Evolutionary conservation across 176 grass and related monocot genomes (phyloP).

Genomic region (Chrysopogon serrulatus): DNA sequence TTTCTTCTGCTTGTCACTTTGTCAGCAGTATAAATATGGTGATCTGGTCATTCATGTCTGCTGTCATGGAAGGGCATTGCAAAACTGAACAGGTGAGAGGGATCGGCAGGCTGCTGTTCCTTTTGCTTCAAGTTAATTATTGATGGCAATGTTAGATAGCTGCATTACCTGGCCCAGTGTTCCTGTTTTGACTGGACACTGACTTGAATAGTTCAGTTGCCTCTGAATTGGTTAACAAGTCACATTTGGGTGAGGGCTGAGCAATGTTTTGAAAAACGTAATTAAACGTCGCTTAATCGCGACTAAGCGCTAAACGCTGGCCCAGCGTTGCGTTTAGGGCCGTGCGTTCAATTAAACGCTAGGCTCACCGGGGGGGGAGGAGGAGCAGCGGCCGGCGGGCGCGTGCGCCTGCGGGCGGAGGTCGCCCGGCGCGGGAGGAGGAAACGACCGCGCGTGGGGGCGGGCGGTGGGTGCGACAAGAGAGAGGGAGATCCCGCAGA

Average conservation of each 20-base stretch:
- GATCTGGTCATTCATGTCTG: background rate
- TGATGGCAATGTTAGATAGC: background rate
- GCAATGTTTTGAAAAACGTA: no score
- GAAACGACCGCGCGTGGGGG: no score
- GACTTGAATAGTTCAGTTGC: background rate
- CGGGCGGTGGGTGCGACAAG: no score
- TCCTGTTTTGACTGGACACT: background rate
- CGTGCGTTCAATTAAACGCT: no score
- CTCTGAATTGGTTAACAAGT: constrained; percentile 3
- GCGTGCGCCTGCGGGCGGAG: no score
- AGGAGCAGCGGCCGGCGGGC: no score
- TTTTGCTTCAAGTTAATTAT: constrained; percentile 16
- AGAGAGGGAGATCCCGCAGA: no score
- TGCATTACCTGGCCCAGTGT: background rate
- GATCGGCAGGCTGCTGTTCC: constrained; percentile 5
- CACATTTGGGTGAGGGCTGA: background rate
- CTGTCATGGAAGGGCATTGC: background rate
- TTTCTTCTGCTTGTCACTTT: constrained; percentile 6
- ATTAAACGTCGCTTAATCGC: no score
- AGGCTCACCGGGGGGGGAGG: no score
- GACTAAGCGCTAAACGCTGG: no score
- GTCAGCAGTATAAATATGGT: background rate
- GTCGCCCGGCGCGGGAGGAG: no score
- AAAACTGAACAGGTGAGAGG: constrained; percentile 6
- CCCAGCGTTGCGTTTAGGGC: no score